Base-by-base conservation (phyloP, 2,329 filamentous ascomycete species). In the Microdochium bolleyi region DNA sequence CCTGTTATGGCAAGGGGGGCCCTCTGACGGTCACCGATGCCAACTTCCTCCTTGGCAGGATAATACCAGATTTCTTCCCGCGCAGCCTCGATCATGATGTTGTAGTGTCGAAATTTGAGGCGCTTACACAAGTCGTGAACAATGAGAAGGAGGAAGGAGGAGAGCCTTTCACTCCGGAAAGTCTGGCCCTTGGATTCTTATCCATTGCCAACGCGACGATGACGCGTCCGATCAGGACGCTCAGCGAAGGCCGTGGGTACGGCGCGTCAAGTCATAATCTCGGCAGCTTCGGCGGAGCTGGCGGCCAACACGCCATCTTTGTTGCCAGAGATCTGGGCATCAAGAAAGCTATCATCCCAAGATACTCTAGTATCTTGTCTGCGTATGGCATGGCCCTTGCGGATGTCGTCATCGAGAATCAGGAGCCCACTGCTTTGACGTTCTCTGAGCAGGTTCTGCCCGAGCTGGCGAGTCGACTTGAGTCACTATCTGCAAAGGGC, bases 161-260 rank as follows among this genome's bases (percentile, higher is more conserved):
- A 2, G 52, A 56, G 9, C 57, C 56, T 2, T 63, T 70, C 19
- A 65, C 67, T 0, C 49, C 64, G 0, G 65, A 72, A 48, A 68
- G 71, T 16, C 66, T 73, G 37, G 87, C 87, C 0, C 83, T 84
- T 56, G 88, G 87, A 0, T 89, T 89, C 60, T 77, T 90, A 61
- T 83, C 87, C 55, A 84, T 90, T 46, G 86, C 87, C 2, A 89
- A 89, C 57, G 85, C 88, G 67, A 83, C 85, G 0, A 89, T 90
- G 86, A 84, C 83, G 3, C 74, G 87, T 27, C 88, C 88, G 0
- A 91, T 92, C 55, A 78, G 88, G 48, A 88, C 51, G 2, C 56
- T 62, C n/a, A 64, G 60, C 0, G 87, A 90, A 67, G 86, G 85
- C 3, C 57, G 65, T 19, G 65, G 64, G 9, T 67, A 62, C 46